Evolutionary conservation across 2,329 filamentous ascomycete genomes (phyloP), one percentile per base, ranked within the genome.

Genomic region (Hawksworthiomyces lignivorus): DNA sequence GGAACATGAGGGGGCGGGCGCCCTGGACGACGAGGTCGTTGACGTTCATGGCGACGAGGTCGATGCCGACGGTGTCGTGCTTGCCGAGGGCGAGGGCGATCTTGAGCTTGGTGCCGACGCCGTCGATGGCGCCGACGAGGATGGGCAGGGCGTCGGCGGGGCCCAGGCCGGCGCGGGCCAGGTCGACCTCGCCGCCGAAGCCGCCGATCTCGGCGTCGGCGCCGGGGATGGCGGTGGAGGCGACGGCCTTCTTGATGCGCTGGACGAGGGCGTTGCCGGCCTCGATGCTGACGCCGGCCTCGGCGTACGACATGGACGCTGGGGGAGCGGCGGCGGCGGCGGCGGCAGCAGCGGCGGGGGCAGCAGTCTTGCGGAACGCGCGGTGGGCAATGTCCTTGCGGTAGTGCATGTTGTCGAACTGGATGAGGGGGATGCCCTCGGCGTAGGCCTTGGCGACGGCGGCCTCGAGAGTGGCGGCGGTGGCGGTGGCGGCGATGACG

Each of bases 1-100:
- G 80, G 75, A 98, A 97, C 72, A 92, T 92, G 50, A 97, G 73
- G 3, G 92, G 89, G 53, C 92, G 87, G 11, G 92, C 92, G 41
- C 92, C 92, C 67, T 97, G 89, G 8, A 97, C 92, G 39, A 98
- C 82, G 0, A 98, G 74, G 57, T 98, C 92, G 62, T 98, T 98
- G 59, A 97, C 92, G 62, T 96, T 97, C 90, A 97, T 97, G 52
- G 92, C 92, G 4, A 98, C 92, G 27, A 98, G 76, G 60, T 98
- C 92, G 54, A 98, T 88, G 47, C 92, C 92, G 10, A 98, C 90
- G 4, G 89, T 95, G 62, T 90, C 82, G 64, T 96, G 92, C 65
- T 94, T 87, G 54, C 80, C 75, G 68, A 94, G 85, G 11, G 80
- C 77, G 60, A 96, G 90, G 0, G 92, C 92, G 56, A 98, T 87